A percentile compares a stretch with the other conserved stretches of the same genome.
Conservation (phyloP, 2,329 filamentous ascomycete species). For the Chaetothyriales sp. region DNA sequence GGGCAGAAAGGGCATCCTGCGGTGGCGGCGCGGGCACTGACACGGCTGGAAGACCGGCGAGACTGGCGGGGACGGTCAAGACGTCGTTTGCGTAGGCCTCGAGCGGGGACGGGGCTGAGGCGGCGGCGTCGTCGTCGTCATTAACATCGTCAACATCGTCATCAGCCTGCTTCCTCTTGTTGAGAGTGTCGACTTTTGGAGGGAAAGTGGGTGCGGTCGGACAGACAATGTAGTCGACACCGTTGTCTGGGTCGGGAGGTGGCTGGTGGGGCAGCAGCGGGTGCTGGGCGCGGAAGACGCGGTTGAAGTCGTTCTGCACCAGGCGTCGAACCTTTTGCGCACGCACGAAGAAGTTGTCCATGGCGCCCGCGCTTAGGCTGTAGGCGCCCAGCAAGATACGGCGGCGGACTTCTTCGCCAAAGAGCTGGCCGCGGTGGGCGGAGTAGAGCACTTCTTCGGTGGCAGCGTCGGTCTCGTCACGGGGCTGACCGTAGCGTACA, state of each 20-base stretch:
- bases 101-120: constrained; percentile 47
- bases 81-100: constrained; percentile 85
- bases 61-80: constrained; percentile 84
- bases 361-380: constrained; percentile 73
- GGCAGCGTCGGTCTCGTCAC: constrained; percentile 39
- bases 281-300: constrained; percentile 55
- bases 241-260: constrained; percentile 17
- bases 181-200: constrained; percentile 47
- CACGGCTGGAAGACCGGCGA: constrained; percentile 78
- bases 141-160: constrained; percentile 40
- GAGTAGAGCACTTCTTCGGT: constrained; percentile 49
- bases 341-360: constrained; percentile 93
- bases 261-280: constrained; percentile 35
- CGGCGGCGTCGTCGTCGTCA: constrained; percentile 49
- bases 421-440: constrained; percentile 53
- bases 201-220: constrained; percentile 71
- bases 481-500: constrained; percentile 66
- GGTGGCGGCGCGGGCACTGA: constrained; percentile 51
- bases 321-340: constrained; percentile 75
- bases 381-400: constrained; percentile 83
- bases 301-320: constrained; percentile 75
- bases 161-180: constrained; percentile 4
- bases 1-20: constrained; percentile 1
- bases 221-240: constrained; percentile 73
- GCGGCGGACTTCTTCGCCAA: constrained; percentile 72